A percentile compares a stretch with the other conserved stretches of the same genome.
Conservation (phyloP, 2,329 filamentous ascomycete species). For the Aspergillus hiratsukae region DNA sequence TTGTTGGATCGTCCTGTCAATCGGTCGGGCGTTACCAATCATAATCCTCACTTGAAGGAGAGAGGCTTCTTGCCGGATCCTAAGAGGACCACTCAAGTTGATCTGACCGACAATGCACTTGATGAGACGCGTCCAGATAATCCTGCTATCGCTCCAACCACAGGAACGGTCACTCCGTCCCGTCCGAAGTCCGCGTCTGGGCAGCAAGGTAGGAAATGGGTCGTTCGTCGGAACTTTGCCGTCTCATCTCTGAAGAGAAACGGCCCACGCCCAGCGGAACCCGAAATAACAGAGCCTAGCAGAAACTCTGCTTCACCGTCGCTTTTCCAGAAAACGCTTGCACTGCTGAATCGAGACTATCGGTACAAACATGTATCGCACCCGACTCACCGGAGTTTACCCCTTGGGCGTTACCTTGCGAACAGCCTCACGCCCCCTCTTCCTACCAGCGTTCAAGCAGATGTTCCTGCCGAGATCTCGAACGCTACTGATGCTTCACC, state of each 20-base stretch:
- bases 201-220: conserved; percentile 27
- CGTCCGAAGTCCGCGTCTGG: conserved; percentile 5
- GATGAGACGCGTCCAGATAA: conserved; percentile 1
- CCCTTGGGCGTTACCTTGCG: conserved; percentile 35
- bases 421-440: conserved; percentile 10
- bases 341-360: conserved; percentile 29
- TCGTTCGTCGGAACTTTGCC: conserved; percentile 30
- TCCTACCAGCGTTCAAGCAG: neutral
- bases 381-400: conserved; percentile 20
- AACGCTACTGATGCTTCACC: conserved; percentile 9
- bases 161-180: neutral
- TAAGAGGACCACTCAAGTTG: neutral
- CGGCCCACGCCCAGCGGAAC: conserved; percentile 31
- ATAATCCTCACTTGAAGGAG: neutral
- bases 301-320: conserved; percentile 14
- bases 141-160: neutral
- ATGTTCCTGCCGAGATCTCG: neutral
- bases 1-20: conserved; percentile 18
- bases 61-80: conserved; percentile 1
- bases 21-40: conserved; percentile 5
- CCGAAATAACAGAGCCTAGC: conserved; percentile 22
- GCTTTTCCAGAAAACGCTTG: conserved; percentile 30
- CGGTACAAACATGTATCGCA: conserved; percentile 15
- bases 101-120: conserved; percentile 3
- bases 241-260: conserved; percentile 35